These are phyloP conservation scores for Xerocomus subilludens DNA, from an alignment of 1,284 basidiomycete genomes.

Conservation along the genomic window DNA sequence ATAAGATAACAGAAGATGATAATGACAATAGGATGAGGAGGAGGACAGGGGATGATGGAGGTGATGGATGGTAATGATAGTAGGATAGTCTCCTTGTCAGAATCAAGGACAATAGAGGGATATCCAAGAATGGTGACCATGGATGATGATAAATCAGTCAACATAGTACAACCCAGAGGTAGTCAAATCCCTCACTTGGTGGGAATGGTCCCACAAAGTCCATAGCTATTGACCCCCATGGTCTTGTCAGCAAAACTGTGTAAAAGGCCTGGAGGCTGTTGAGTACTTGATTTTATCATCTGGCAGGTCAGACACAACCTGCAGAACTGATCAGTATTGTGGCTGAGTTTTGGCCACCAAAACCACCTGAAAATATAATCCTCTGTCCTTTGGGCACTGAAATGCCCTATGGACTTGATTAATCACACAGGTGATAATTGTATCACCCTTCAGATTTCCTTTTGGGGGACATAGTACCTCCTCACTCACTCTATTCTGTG, in stretches of 20 bases:
- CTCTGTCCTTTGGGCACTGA: conserved; percentile 10
- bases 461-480: not conserved
- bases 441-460: not conserved
- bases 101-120: too few relatives aligned
- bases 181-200: too few relatives aligned
- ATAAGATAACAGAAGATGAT: too few relatives aligned
- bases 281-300: not conserved
- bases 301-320: not conserved
- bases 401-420: conserved; percentile 46
- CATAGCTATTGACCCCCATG: not conserved
- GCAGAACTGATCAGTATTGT: conserved; percentile 41
- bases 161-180: conserved; percentile 51
- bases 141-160: too few relatives aligned
- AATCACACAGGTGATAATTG: not conserved
- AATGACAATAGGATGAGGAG: too few relatives aligned
- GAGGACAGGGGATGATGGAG: too few relatives aligned
- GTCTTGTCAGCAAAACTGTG: not conserved
- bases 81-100: too few relatives aligned
- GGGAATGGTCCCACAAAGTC: not conserved
- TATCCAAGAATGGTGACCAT: too few relatives aligned
- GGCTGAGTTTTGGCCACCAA: conserved; percentile 7
- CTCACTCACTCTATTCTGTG: not conserved
- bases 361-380: conserved; percentile 15
- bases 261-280: not conserved
- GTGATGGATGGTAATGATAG: too few relatives aligned